Evolutionary conservation across 2,329 filamentous ascomycete species (phyloP), one percentile per base, ranked within the genome.

Genomic region (Macrophomina tecta): DNA sequence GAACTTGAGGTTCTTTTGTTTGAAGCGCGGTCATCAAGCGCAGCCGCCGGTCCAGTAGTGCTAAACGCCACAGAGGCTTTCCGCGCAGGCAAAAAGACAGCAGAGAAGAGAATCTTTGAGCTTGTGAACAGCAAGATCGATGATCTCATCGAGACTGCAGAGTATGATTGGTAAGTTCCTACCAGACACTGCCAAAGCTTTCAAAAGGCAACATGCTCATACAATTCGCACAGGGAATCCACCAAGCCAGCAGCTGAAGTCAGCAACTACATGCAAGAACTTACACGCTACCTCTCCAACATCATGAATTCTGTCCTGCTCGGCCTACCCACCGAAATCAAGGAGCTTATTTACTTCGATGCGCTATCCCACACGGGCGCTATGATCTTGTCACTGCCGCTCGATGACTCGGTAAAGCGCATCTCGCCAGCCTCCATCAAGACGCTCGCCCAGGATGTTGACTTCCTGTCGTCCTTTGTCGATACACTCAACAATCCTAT

Each of bases 51-150:
- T 0, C 91, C 93, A 0, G 87, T 97, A 65, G 88, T 89, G 4
- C 84, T 98, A 5, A 86, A 86, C 32, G 95, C 96, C 0, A 98
- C 95, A 0, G 90, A 93, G 70, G 87, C 92, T 68, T 99, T 99
- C 78, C 86, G 89, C 48, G 89, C 86, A 73, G 94, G 97, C 76
- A 97, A 97, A 81, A 97, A 98, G 81, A 93, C 91, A 1, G 95
- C 95, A 0, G 94, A 97, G 76, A 97, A 97, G 80, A 91, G 96
- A 40, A 98, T 99, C 67, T 99, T 99, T 75, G 96, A 99, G 80
- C 86, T 99, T 0, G 95, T 99, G 69, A 98, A 99, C 81, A 96
- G 92, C 67, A 99, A 99, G 82, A 98, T 99, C 73, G 94, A 98
- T 75, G 95, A 99, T 76, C 86, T 99, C 11, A 91, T 99, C 65